Percentiles rank a stretch among this genome's conserved stretches.
phyloP scores from a whole-genome alignment of 768 basidiomycete species.

The Cytidiella melzeri region DNA sequence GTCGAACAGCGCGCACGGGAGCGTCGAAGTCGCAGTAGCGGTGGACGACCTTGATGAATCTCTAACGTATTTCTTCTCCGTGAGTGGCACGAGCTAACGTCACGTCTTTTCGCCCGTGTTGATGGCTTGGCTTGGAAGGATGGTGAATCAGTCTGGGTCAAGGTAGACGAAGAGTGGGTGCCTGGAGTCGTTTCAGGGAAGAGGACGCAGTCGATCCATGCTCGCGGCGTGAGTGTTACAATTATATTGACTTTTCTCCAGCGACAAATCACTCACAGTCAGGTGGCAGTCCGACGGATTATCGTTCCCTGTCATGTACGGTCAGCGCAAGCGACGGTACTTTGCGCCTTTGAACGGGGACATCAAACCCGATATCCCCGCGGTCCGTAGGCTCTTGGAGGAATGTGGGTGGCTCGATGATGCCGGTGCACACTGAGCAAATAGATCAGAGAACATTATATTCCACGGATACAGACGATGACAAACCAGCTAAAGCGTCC shows the following conservation, averaged over 20 bases:
- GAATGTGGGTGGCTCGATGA: constrained; percentile 41
- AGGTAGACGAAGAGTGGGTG: constrained; percentile 45
- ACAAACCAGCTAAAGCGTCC: no score
- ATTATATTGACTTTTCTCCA: not conserved
- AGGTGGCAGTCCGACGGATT: constrained; percentile 38
- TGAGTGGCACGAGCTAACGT: constrained; percentile 21
- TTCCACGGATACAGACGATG: no score
- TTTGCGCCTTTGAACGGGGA: constrained; percentile 62
- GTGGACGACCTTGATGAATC: constrained; percentile 39
- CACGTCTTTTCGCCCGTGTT: not conserved
- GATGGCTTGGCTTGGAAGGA: constrained; percentile 26
- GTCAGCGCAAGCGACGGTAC: constrained; percentile 44
- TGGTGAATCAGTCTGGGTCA: constrained; percentile 49
- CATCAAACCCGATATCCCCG: constrained; percentile 51
- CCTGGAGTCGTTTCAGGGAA: constrained; percentile 42
- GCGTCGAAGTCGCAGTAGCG: not conserved
- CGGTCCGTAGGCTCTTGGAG: constrained; percentile 41
- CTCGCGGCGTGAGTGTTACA: constrained; percentile 37
- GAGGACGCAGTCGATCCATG: constrained; percentile 38
- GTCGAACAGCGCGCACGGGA: no score
- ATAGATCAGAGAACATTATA: no score
- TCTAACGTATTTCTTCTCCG: constrained; percentile 48
- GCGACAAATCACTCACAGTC: not conserved
- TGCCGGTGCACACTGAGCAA: not conserved
- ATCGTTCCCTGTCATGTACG: constrained; percentile 49